Evolutionary conservation across 2,329 filamentous ascomycete genomes (phyloP).

Genomic region (Colletotrichum musae): DNA sequence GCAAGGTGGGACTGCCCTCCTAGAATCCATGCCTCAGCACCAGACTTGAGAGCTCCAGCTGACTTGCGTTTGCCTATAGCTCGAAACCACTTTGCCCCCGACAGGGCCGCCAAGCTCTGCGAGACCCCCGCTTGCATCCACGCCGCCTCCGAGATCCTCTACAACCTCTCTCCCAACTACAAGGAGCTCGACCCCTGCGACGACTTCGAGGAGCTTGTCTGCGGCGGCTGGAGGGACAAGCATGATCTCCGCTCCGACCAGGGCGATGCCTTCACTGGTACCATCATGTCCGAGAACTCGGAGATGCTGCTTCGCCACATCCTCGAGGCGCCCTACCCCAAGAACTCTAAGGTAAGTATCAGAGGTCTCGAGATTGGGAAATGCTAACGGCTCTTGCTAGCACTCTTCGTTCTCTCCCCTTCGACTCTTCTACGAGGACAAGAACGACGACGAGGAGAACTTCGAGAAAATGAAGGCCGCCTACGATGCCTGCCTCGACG

Average conservation of each 20-base stretch:
- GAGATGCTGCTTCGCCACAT: constrained; percentile 73
- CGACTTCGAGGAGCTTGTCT: constrained; percentile 78
- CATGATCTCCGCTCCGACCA: constrained; percentile 78
- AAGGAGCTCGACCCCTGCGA: constrained; percentile 76
- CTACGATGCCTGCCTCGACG: constrained; percentile 77
- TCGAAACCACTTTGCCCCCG: constrained; percentile 15
- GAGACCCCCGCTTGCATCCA: constrained; percentile 49
- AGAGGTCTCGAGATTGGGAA: constrained; percentile 33
- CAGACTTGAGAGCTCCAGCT: neutral
- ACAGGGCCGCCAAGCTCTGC: constrained; percentile 41
- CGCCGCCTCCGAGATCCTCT: constrained; percentile 49
- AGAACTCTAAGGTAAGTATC: constrained; percentile 51
- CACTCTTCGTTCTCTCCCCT: constrained; percentile 65
- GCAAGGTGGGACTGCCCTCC: constrained; percentile 8
- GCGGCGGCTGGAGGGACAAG: constrained; percentile 75
- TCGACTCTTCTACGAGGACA: constrained; percentile 52
- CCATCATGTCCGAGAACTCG: constrained; percentile 73
- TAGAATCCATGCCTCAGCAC: neutral
- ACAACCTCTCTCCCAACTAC: constrained; percentile 59
- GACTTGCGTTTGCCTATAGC: neutral
- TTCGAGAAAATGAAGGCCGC: constrained; percentile 76
- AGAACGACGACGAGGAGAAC: constrained; percentile 70
- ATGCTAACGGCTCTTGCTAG: constrained; percentile 47
- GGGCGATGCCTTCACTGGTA: constrained; percentile 71
- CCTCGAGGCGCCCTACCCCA: constrained; percentile 70